Conservation (phyloP, 2,329 filamentous ascomycete species). For the Stagonosporopsis vannaccii region DNA sequence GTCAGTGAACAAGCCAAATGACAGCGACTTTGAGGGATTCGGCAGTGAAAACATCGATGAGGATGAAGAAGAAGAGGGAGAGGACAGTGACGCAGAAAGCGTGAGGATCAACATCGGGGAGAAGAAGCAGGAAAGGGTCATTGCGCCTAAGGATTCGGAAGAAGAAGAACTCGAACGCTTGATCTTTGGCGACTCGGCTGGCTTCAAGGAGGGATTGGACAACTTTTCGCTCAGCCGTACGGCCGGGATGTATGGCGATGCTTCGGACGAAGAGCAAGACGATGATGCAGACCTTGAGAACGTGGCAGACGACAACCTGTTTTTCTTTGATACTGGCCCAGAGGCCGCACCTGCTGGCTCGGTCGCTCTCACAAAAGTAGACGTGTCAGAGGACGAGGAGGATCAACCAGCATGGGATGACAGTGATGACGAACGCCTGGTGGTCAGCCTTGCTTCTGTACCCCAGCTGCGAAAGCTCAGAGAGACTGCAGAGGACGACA, state of each 20-base stretch:
- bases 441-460: constrained; percentile 79
- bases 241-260: constrained; percentile 35
- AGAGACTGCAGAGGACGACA: constrained; percentile 79
- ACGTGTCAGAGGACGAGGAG: constrained; percentile 48
- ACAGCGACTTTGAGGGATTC: constrained; percentile 38
- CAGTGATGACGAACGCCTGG: constrained; percentile 90
- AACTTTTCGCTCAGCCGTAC: constrained; percentile 57
- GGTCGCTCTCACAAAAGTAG: constrained; percentile 50
- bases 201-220: constrained; percentile 79
- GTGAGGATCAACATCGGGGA: constrained; percentile 29
- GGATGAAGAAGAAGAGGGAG: constrained; percentile 8
- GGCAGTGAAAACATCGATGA: constrained; percentile 22
- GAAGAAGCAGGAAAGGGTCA: constrained; percentile 33
- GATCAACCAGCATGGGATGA: constrained; percentile 81
- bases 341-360: constrained; percentile 51
- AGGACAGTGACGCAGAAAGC: constrained; percentile 31
- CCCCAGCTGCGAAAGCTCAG: constrained; percentile 83
- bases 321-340: constrained; percentile 78
- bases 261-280: constrained; percentile 56
- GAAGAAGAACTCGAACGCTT: constrained; percentile 87
- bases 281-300: constrained; percentile 62
- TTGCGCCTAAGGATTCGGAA: constrained; percentile 74
- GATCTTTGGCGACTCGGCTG: constrained; percentile 86
- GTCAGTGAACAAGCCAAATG: constrained; percentile 22
- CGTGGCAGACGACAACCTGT: constrained; percentile 81